phyloP scores from a whole-genome alignment of 495 filamentous ascomycete species.

The Podospora didyma region DNA sequence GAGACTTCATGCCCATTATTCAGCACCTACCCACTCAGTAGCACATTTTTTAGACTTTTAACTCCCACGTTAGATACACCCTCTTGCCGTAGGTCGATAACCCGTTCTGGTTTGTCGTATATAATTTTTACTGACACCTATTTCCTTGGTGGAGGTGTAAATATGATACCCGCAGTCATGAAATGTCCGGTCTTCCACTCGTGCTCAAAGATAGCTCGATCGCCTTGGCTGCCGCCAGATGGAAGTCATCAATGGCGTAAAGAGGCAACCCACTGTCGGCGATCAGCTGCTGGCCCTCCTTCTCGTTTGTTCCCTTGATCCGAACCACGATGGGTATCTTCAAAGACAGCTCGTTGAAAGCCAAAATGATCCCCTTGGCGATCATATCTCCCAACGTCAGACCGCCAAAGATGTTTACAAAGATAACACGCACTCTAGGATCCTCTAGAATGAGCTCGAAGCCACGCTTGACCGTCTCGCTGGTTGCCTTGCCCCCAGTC shows the following conservation, averaged over 20 bases:
- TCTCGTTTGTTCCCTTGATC: conserved; percentile 79
- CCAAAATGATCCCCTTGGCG: conserved; percentile 73
- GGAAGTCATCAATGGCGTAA: conserved; percentile 78
- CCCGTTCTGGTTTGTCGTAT: too few relatives aligned
- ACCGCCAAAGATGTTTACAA: conserved; percentile 91
- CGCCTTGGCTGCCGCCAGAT: conserved; percentile 71
- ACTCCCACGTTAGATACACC: too few relatives aligned
- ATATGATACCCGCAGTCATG: too few relatives aligned
- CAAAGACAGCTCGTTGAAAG: conserved; percentile 68
- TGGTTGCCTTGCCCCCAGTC: conserved; percentile 86
- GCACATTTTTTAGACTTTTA: too few relatives aligned
- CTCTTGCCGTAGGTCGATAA: too few relatives aligned
- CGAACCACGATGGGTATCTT: conserved; percentile 77
- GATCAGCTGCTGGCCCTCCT: conserved; percentile 72
- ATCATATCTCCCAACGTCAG: conserved; percentile 87
- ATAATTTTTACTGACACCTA: too few relatives aligned
- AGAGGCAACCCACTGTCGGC: conserved; percentile 67
- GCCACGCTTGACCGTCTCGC: conserved; percentile 72
- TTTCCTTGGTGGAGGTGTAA: too few relatives aligned
- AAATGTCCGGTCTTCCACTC: too few relatives aligned
- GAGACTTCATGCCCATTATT: too few relatives aligned
- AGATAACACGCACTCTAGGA: conserved; percentile 63
- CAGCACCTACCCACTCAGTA: too few relatives aligned
- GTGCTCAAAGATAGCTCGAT: conserved; percentile 54
- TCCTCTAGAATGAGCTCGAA: conserved; percentile 72